Evolutionary conservation across 225 moss, liverwort and hornwort species (phyloP).

Genomic region (Anthoceros angustus): DNA sequence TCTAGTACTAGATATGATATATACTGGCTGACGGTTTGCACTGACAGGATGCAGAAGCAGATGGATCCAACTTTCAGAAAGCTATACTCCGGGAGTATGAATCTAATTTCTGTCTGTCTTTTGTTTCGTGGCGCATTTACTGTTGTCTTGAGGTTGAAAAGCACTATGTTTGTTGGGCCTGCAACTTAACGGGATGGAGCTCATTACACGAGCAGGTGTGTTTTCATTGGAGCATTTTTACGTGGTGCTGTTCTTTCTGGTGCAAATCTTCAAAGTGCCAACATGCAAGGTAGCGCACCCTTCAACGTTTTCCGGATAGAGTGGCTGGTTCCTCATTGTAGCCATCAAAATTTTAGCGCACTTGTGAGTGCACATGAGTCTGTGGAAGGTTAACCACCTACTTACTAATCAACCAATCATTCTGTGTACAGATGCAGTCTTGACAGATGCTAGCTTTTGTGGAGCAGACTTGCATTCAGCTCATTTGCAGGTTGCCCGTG

Average conservation of each 20-base stretch:
- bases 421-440: constrained; percentile 37
- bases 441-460: constrained; percentile 64
- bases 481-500: constrained; percentile 40
- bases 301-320: neutral
- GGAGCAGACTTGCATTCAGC: constrained; percentile 72
- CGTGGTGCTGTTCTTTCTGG: constrained; percentile 71
- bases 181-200: neutral
- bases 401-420: neutral
- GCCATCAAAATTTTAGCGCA: neutral
- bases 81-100: constrained; percentile 28
- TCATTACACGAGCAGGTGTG: constrained; percentile 29
- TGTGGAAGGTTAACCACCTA: neutral
- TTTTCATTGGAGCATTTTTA: constrained; percentile 39
- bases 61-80: constrained; percentile 78
- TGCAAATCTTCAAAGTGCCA: constrained; percentile 71
- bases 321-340: neutral
- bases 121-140: neutral
- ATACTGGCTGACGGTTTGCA: neutral
- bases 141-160: neutral
- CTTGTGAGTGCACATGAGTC: neutral
- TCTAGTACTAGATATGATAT: neutral
- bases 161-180: neutral
- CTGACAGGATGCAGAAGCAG: constrained; percentile 50
- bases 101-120: constrained; percentile 16
- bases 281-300: constrained; percentile 34